Evolutionary conservation across 805 yeast species (phyloP), one percentile per base, ranked within the genome.

Genomic region (Nakazawaea ernobii): DNA sequence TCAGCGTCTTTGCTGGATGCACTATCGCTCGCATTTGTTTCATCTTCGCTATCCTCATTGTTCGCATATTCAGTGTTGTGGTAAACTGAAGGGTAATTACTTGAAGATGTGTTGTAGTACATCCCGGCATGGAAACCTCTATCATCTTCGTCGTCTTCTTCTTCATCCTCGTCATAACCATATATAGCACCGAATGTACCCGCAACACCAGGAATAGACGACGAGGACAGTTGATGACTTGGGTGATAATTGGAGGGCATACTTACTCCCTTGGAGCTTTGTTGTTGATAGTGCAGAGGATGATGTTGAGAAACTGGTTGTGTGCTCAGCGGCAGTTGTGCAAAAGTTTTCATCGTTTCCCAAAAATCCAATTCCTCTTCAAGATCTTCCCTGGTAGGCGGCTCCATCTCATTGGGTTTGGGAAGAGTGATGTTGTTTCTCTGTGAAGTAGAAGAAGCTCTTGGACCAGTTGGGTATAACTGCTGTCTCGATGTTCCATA

Each of bases 291-390:
- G 38, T 46, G 48, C 15, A 32, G 30, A 14, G 48, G 39, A 39
- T 45, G 49, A 15, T 14, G 45, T 39, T 42, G 42, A 14, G 35
- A 47, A 13, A 43, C 49, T 29, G 39, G 52, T 39, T 20, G 46
- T 14, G 11, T 28, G 33, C n/a, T 15, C 8, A 35, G 43, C 8
- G 43, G 30, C 14, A 27, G 37, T 39, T 74, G 75, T 1, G 82
- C 77, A 20, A 82, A 58, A 14, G 80, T 71, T 42, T 84, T 69
- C 75, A 84, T 71, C 2, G 80, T 77, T 52, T 83, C 90, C 85
- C 87, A 83, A 58, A 82, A 84, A 59, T 82, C 89, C 32, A 77
- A 54, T 20, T 78, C 88, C 49, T 80, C 88, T 36, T 80, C 87
- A 4, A 72, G 62, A 10, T 75, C 82, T 33, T 72, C 80, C 15